These are phyloP conservation scores for Mycosphaerelloides madeirae DNA, from an alignment of 2,329 filamentous ascomycete genomes.

Conservation along the genomic window DNA sequence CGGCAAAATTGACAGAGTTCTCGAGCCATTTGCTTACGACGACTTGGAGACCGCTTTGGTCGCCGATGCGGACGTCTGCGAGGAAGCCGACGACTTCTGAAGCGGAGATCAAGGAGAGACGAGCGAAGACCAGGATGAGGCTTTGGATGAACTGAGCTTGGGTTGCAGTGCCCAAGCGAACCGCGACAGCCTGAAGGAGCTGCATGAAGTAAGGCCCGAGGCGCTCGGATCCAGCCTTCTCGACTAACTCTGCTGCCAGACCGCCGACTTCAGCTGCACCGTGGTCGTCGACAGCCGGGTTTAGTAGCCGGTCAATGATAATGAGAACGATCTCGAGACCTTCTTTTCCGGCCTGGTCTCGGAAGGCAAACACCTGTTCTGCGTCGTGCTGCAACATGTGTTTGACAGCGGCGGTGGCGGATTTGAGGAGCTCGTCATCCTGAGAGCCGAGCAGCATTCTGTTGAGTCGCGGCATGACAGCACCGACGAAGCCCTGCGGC, in stretches of 20 bases:
- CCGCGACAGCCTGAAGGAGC: conserved; percentile 82
- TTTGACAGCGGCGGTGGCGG: conserved; percentile 79
- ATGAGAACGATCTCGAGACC: conserved; percentile 84
- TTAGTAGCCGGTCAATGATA: conserved; percentile 86
- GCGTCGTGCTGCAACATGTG: conserved; percentile 87
- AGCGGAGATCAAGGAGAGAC: conserved; percentile 77
- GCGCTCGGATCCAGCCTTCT: conserved; percentile 87
- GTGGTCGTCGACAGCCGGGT: conserved; percentile 80
- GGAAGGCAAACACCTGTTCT: conserved; percentile 82
- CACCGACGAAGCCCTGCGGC: conserved; percentile 77
- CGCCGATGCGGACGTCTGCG: conserved; percentile 73
- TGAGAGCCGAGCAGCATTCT: conserved; percentile 73
- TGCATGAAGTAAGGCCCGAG: conserved; percentile 87
- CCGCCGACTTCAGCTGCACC: conserved; percentile 94
- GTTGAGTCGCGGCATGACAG: conserved; percentile 81
- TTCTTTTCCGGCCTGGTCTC: conserved; percentile 70
- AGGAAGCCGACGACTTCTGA: conserved; percentile 90
- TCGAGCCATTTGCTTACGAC: conserved; percentile 95
- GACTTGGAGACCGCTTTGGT: conserved; percentile 76
- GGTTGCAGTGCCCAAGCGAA: conserved; percentile 73
- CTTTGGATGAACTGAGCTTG: conserved; percentile 92
- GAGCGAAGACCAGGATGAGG: conserved; percentile 88
- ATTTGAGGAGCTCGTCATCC: conserved; percentile 85
- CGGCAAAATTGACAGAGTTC: conserved; percentile 95
- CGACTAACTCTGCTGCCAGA: conserved; percentile 87